Conservation (phyloP, 139 green algal species). For the Chlamydomonas incerta region DNA sequence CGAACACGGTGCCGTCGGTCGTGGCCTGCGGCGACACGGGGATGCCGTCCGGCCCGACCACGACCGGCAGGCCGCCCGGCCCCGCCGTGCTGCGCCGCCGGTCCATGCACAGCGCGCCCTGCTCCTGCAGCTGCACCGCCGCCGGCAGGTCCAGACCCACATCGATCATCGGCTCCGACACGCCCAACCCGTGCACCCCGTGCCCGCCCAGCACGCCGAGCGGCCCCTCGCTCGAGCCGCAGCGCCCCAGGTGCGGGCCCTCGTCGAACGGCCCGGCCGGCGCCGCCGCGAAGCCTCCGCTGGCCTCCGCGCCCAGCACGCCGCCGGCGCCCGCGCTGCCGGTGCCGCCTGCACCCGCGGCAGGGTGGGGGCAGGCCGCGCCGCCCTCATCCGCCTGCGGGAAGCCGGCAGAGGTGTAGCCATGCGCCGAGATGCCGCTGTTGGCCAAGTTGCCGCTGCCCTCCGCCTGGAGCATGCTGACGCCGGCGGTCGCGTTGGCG, state of each 20-base stretch:
- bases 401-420: conserved; percentile 34
- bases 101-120: neutral
- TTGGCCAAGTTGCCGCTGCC: neutral
- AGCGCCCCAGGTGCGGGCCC: neutral
- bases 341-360: neutral
- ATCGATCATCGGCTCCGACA: conserved; percentile 34
- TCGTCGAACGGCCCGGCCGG: conserved; percentile 27
- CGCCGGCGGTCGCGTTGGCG: too few species aligned
- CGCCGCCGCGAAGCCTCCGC: neutral
- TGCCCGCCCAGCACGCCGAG: neutral
- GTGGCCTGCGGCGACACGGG: too few species aligned
- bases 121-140: conserved; percentile 39
- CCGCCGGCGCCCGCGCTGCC: neutral
- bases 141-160: conserved; percentile 37
- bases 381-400: conserved; percentile 37
- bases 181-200: neutral
- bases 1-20: too few species aligned
- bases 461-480: neutral
- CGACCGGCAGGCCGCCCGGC: neutral
- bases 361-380: conserved; percentile 7
- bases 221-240: neutral
- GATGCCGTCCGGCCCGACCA: too few species aligned
- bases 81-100: conserved; percentile 15
- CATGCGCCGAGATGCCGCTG: neutral
- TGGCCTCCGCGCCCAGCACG: neutral